Evolutionary conservation across 2,329 filamentous ascomycete species (phyloP).

Genomic region (Fusarium guadeloupense): DNA sequence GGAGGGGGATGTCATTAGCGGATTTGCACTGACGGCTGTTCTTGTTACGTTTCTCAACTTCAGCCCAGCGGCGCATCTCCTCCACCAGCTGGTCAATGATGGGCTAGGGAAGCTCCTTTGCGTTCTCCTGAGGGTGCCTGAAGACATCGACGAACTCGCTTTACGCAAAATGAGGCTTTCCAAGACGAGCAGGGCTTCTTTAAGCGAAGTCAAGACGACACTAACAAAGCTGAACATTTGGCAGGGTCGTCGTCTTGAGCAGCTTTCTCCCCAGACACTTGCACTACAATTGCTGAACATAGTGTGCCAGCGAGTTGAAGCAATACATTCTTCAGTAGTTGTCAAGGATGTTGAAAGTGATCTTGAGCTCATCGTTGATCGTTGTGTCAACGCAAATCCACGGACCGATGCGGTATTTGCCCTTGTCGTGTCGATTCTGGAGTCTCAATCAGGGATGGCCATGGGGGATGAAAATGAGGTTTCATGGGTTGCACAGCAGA

Average conservation of each 20-base stretch:
- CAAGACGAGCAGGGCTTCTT: conserved; percentile 65
- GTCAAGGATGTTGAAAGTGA: conserved; percentile 44
- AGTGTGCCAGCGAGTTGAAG: conserved; percentile 44
- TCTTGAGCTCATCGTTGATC: conserved; percentile 39
- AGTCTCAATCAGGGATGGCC: conserved; percentile 47
- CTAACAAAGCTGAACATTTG: conserved; percentile 67
- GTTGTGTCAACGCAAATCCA: conserved; percentile 28
- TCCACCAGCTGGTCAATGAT: conserved; percentile 65
- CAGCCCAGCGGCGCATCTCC: conserved; percentile 67
- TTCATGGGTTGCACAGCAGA: conserved; percentile 40
- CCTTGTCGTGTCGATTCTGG: conserved; percentile 54
- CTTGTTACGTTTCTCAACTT: conserved; percentile 69
- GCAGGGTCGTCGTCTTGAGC: conserved; percentile 60
- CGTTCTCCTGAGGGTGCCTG: conserved; percentile 60
- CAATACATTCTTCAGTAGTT: conserved; percentile 42
- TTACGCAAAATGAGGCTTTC: conserved; percentile 75
- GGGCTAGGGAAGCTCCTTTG: conserved; percentile 65
- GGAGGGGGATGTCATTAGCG: conserved; percentile 68
- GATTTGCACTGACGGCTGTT: conserved; percentile 71
- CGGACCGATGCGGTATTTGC: conserved; percentile 52
- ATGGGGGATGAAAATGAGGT: conserved; percentile 34
- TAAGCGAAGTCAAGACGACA: conserved; percentile 63
- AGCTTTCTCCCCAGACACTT: conserved; percentile 70
- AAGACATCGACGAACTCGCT: conserved; percentile 68
- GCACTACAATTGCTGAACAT: conserved; percentile 70